A percentile compares a stretch with the other conserved stretches of the same genome.
phyloP scores from a whole-genome alignment of 139 green algal genomes.

The Coelastrella sp. region DNA sequence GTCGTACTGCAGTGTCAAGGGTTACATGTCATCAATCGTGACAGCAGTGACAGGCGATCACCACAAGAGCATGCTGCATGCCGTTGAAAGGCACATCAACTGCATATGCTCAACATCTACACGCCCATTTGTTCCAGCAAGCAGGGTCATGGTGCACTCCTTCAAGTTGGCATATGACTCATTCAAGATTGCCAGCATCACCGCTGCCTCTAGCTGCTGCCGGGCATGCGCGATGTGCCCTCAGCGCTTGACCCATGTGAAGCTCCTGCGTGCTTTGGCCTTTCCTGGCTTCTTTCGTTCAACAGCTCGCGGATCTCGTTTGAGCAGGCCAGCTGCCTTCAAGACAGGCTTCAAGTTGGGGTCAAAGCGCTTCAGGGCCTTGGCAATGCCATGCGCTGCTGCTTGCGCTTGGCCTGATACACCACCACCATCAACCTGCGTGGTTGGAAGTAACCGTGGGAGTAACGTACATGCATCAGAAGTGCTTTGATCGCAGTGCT shows the following conservation, averaged over 20 bases:
- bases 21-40: no score
- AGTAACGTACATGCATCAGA: background rate
- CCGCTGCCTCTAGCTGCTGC: no score
- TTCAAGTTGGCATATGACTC: no score
- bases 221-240: no score
- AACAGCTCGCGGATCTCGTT: conserved; percentile 87
- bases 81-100: no score
- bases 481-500: background rate
- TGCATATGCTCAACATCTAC: no score
- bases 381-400: conserved; percentile 83
- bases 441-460: background rate
- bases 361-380: conserved; percentile 83
- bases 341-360: conserved; percentile 69
- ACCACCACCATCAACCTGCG: conserved; percentile 64
- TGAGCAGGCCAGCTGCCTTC: conserved; percentile 75
- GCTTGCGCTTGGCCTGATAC: conserved; percentile 82
- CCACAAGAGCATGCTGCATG: no score
- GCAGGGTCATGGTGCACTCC: background rate
- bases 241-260: conserved; percentile 93
- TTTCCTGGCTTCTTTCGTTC: conserved; percentile 96
- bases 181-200: no score
- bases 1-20: no score
- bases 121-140: background rate
- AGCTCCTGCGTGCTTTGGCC: conserved; percentile 86
- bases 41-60: no score